Evolutionary conservation across 768 basidiomycete species (phyloP).

Genomic region (Lactarius pseudohatsudake): DNA sequence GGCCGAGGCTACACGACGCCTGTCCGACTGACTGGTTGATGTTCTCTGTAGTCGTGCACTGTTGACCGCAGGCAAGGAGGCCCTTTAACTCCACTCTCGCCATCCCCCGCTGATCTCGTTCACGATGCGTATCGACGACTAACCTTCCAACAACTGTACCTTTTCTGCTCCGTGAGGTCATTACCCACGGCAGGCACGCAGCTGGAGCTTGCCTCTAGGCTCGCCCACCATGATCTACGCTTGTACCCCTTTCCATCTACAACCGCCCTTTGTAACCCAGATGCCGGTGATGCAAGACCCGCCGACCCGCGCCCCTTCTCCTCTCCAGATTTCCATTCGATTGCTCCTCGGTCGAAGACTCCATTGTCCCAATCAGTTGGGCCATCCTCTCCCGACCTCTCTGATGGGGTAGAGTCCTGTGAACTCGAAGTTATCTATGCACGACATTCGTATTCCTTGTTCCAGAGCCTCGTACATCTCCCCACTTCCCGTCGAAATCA

Average conservation of each 20-base stretch:
- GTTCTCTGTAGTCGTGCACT: constrained; percentile 1
- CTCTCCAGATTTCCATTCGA: not conserved
- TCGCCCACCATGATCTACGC: constrained; percentile 74
- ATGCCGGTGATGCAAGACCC: constrained; percentile 8
- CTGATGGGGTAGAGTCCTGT: not conserved
- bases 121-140: constrained; percentile 69
- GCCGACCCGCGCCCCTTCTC: not conserved
- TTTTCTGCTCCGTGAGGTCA: constrained; percentile 73
- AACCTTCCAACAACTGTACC: constrained; percentile 62
- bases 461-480: constrained; percentile 34
- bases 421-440: constrained; percentile 1
- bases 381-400: not conserved
- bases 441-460: constrained; percentile 31
- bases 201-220: constrained; percentile 63
- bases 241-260: constrained; percentile 60
- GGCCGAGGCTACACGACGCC: not conserved
- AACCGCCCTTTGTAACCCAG: constrained; percentile 29
- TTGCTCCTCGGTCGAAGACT: not conserved
- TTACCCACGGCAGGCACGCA: constrained; percentile 65
- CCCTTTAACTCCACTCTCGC: constrained; percentile 8
- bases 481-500: constrained; percentile 73
- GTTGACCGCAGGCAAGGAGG: not conserved
- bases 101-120: constrained; percentile 44
- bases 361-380: not conserved
- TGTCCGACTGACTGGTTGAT: not conserved